A percentile compares a stretch with the other conserved stretches of the same genome.
phyloP scores from a whole-genome alignment of 1,284 basidiomycete species.

The Heliocybe sulcata region DNA sequence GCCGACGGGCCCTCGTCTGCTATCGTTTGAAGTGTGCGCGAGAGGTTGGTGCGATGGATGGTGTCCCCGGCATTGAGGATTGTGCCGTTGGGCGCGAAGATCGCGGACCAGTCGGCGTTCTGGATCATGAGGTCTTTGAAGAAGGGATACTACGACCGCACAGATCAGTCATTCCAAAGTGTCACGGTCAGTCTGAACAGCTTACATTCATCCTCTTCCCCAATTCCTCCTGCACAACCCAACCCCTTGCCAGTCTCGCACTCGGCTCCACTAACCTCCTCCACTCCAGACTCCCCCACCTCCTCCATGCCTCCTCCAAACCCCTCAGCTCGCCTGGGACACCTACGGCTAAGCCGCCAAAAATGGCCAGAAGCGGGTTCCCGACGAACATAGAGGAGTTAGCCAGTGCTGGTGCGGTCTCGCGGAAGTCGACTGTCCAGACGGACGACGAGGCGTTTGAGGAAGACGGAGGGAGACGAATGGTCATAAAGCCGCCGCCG shows the following conservation, averaged over 20 bases:
- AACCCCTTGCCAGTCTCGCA: slow-evolving; percentile 68
- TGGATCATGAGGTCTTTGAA: slow-evolving; percentile 56
- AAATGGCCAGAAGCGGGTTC: slow-evolving; percentile 42
- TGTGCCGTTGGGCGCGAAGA: slow-evolving; percentile 76
- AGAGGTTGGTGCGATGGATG: slow-evolving; percentile 63
- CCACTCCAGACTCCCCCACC: slow-evolving; percentile 83
- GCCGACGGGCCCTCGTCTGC: slow-evolving; percentile 65
- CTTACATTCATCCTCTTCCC: slow-evolving; percentile 64
- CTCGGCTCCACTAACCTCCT: slow-evolving; percentile 69
- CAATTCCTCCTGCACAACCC: slow-evolving; percentile 72
- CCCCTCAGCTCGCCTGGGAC: slow-evolving; percentile 87
- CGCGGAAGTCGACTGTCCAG: slow-evolving; percentile 83
- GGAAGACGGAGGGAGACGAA: slow-evolving; percentile 62
- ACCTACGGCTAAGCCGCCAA: slow-evolving; percentile 78
- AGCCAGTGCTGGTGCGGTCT: slow-evolving; percentile 71
- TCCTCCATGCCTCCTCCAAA: slow-evolving; percentile 69
- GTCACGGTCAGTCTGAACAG: neutral
- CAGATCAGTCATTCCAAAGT: neutral
- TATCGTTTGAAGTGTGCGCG: slow-evolving; percentile 58
- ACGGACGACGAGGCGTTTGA: slow-evolving; percentile 40
- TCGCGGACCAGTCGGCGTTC: slow-evolving; percentile 70
- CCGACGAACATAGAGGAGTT: slow-evolving; percentile 71
- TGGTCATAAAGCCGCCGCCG: slow-evolving; percentile 88
- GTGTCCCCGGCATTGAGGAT: slow-evolving; percentile 70
- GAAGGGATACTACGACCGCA: slow-evolving; percentile 31